These are phyloP conservation scores for Penicillium coprophilum DNA, from an alignment of 495 filamentous ascomycete genomes.

Conservation along the genomic window DNA sequence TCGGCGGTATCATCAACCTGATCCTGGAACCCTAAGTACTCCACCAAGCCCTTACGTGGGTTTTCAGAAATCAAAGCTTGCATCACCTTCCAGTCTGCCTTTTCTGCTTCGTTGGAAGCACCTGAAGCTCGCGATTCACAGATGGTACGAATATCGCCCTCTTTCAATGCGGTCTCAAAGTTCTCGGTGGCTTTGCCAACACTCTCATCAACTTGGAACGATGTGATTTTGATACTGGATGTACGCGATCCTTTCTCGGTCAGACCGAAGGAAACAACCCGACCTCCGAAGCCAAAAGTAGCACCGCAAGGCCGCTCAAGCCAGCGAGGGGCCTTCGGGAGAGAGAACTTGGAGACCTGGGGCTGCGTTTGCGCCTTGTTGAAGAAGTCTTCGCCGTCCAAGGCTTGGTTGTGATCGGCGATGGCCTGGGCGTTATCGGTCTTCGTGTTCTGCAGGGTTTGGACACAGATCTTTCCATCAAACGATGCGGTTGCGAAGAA, in stretches of 20 bases:
- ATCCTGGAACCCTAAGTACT: conserved; percentile 82
- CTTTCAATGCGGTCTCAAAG: conserved; percentile 81
- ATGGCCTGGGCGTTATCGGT: conserved; percentile 49
- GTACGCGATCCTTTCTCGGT: conserved; percentile 58
- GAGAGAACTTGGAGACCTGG: conserved; percentile 82
- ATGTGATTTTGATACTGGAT: conserved; percentile 79
- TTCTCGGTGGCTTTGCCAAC: conserved; percentile 80
- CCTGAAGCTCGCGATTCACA: conserved; percentile 74
- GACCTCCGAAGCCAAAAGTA: conserved; percentile 95
- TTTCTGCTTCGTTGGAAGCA: conserved; percentile 83
- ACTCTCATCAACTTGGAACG: conserved; percentile 82
- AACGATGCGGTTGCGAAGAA: conserved; percentile 94
- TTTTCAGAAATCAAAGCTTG: conserved; percentile 81
- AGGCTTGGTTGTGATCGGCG: conserved; percentile 60
- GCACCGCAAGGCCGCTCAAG: conserved; percentile 80
- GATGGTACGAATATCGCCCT: conserved; percentile 72
- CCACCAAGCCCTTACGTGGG: conserved; percentile 74
- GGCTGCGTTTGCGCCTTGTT: conserved; percentile 86
- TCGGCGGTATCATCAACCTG: conserved; percentile 53
- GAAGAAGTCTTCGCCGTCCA: conserved; percentile 97
- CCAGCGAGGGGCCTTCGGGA: conserved; percentile 88
- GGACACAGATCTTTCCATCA: conserved; percentile 89
- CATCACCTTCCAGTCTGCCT: conserved; percentile 92
- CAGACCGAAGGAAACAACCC: conserved; percentile 76
- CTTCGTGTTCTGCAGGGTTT: conserved; percentile 86